Base-by-base conservation (phyloP, 208 protist species). In the Spongospora subterranea region DNA sequence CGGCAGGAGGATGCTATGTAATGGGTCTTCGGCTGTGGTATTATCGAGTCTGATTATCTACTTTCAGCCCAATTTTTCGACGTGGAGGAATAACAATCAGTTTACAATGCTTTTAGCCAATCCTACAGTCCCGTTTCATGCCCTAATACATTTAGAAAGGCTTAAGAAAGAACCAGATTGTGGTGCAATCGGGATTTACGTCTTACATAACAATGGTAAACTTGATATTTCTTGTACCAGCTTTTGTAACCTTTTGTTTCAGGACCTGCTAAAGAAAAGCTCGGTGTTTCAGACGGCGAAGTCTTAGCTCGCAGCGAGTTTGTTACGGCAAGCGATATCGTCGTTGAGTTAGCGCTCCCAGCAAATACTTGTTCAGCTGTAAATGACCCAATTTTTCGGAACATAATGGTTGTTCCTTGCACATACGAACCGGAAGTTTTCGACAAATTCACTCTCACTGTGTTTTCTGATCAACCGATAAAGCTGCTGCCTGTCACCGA, bases 181-280 rank as follows among this genome's bases (percentile, higher is more conserved):
- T 43, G 40, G 71, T 20, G 71, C 71, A 13, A 82, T 82, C n/a
- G 71, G 71, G 13, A 82, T 82, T n/a, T 82, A 82, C 40, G 71
- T 82, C n/a, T 35, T 82, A n/a, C 11, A 6, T 6, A 82, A 82
- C 71, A 82, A 82, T 43, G 71, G n/a, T n/a, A n/a, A n/a, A n/a
- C n/a, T n/a, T n/a, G n/a, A n/a, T n/a, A n/a, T n/a, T n/a, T n/a
- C n/a, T n/a, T n/a, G n/a, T n/a, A n/a, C n/a, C n/a, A n/a, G n/a
- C n/a, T n/a, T n/a, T n/a, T n/a, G n/a, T n/a, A n/a, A n/a, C n/a
- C n/a, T n/a, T n/a, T n/a, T n/a, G n/a, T n/a, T n/a, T n/a, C n/a
- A n/a, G n/a, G 71, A 45, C 71, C 71, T 43, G 71, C 71, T 82
- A 13, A 82, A 43, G 71, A 82, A n/a, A 82, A 82, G 35, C 71